Conservation (phyloP, 2,329 filamentous ascomycete genomes). For the Fusarium lateritium region DNA sequence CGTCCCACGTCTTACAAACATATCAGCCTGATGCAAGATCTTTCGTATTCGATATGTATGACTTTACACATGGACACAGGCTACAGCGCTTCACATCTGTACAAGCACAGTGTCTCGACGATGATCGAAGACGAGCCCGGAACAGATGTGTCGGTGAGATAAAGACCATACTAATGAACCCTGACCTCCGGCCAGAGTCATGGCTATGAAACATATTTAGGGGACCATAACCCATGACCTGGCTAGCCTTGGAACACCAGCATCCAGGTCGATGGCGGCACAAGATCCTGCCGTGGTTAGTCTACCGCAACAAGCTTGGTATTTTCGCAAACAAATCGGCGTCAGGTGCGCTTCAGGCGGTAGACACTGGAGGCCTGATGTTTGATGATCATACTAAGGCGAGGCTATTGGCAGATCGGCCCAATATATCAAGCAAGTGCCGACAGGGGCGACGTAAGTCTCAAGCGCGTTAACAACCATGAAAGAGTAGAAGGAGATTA, state of each 20-base stretch:
- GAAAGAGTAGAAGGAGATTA: background rate
- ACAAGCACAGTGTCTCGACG: background rate
- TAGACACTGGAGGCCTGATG: background rate
- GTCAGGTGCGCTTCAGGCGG: background rate
- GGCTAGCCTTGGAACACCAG: background rate
- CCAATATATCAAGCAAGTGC: background rate
- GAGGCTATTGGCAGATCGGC: background rate
- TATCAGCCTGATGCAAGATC: conserved; percentile 10
- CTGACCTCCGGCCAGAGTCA: conserved; percentile 2
- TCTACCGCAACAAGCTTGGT: background rate
- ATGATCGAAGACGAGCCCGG: background rate
- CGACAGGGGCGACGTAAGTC: conserved; percentile 1
- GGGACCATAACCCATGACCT: background rate
- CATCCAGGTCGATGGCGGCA: background rate
- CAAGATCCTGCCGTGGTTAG: background rate
- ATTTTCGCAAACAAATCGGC: background rate
- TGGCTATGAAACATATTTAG: conserved; percentile 11
- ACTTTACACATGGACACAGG: background rate
- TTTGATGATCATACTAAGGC: background rate
- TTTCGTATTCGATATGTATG: conserved; percentile 11
- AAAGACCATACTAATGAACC: background rate
- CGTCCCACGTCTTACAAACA: conserved; percentile 4
- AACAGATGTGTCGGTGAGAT: conserved; percentile 4
- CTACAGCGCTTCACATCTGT: background rate
- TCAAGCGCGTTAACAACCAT: background rate